Conservation (phyloP, 2,329 filamentous ascomycete genomes). For the Microdochium bolleyi region DNA sequence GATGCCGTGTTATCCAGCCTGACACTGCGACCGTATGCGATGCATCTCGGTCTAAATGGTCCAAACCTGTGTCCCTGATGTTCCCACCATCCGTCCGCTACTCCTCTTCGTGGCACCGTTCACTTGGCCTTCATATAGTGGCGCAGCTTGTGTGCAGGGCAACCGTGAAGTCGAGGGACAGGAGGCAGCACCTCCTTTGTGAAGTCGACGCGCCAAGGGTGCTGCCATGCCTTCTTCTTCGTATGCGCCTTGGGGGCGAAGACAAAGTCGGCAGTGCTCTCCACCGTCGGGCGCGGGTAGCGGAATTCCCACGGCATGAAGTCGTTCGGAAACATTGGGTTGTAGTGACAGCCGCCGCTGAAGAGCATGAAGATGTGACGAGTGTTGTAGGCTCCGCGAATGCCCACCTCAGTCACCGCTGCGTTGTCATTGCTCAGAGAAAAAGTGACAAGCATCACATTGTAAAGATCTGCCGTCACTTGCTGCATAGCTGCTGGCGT, state of each 20-base stretch:
- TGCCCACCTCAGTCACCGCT: slow-evolving; percentile 14
- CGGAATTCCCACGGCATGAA: slow-evolving; percentile 21
- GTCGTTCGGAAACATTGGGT: slow-evolving; percentile 22
- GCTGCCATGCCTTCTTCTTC: slow-evolving; percentile 5
- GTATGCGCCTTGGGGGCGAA: slow-evolving; percentile 10
- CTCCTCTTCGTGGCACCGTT: too few species aligned
- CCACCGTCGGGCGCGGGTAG: slow-evolving; percentile 19
- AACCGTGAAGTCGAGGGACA: slow-evolving; percentile 11
- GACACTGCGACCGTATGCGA: not conserved
- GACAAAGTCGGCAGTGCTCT: slow-evolving; percentile 10
- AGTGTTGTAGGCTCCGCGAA: slow-evolving; percentile 21
- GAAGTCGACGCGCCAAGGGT: slow-evolving; percentile 17
- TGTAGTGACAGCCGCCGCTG: slow-evolving; percentile 16
- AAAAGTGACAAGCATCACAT: slow-evolving; percentile 22
- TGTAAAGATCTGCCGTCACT: slow-evolving; percentile 24
- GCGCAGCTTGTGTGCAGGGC: slow-evolving; percentile 4
- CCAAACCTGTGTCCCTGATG: too few species aligned
- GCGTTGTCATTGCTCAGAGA: slow-evolving; percentile 6
- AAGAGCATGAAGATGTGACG: slow-evolving; percentile 23
- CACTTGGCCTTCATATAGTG: slow-evolving; percentile 3
- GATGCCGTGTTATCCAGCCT: not conserved
- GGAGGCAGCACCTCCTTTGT: slow-evolving; percentile 11
- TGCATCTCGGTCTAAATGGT: too few species aligned
- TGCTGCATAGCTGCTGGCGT: slow-evolving; percentile 17
- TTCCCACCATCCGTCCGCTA: too few species aligned